A percentile compares a stretch with the other conserved stretches of the same genome.
These are phyloP conservation scores for Penicillium brevicompactum DNA, from an alignment of 2,329 filamentous ascomycete genomes.

Conservation along the genomic window DNA sequence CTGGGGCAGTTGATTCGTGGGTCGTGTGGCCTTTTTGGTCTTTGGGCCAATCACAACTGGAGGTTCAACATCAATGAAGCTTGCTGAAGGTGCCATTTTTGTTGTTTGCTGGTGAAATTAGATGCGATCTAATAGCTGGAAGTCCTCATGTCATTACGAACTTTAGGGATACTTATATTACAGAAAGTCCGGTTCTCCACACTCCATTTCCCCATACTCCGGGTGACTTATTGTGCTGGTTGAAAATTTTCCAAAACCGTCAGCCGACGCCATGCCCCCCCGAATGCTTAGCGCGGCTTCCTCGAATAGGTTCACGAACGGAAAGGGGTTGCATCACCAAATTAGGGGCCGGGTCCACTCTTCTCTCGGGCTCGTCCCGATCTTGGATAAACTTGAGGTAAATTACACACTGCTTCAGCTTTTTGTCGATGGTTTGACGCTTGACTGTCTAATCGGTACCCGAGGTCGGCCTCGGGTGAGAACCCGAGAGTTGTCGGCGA, in stretches of 20 bases:
- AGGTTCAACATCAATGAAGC: neutral
- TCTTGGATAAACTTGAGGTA: neutral
- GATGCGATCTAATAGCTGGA: neutral
- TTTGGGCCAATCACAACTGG: conserved; percentile 33
- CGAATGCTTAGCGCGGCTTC: neutral
- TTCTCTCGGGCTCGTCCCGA: neutral
- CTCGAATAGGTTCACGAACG: neutral
- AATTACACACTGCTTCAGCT: no score
- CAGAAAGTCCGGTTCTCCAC: neutral
- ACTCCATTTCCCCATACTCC: neutral
- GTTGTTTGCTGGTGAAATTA: neutral
- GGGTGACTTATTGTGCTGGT: neutral
- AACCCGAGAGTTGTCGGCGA: neutral
- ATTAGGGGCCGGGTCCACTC: neutral
- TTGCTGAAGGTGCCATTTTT: conserved; percentile 9
- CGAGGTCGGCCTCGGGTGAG: neutral
- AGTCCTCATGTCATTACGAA: neutral
- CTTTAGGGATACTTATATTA: neutral
- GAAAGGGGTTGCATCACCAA: neutral
- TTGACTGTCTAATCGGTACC: neutral
- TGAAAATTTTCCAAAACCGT: neutral
- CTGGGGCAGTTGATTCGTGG: conserved; percentile 28
- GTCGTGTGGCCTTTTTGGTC: conserved; percentile 30
- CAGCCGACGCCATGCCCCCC: neutral
- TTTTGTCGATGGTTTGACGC: no score